These are phyloP conservation scores for Vigna radiata DNA, from an alignment of 306 rosid species.

Conservation along the genomic window DNA sequence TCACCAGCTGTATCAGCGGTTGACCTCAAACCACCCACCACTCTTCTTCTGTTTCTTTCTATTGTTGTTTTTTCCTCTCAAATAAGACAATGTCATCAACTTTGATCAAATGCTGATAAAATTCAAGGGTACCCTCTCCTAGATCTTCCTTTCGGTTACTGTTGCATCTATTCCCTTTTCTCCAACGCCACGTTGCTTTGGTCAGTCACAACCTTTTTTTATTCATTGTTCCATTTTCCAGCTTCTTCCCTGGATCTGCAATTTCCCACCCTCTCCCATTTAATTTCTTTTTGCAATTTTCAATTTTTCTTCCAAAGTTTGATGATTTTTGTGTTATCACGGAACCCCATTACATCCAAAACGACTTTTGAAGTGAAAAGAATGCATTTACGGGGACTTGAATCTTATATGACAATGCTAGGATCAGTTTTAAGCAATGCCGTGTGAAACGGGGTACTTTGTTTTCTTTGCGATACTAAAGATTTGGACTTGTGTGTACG, in stretches of 20 bases:
- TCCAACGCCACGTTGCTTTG: constrained; percentile 41
- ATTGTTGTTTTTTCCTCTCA: constrained; percentile 25
- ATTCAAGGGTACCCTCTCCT: constrained; percentile 12
- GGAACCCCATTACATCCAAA: constrained; percentile 31
- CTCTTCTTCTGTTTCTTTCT: constrained; percentile 20
- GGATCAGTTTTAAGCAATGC: constrained; percentile 33
- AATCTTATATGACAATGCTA: constrained; percentile 12
- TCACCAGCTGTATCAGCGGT: constrained; percentile 43
- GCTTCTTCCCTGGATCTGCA: constrained; percentile 49
- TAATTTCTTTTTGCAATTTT: constrained; percentile 16
- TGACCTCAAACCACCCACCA: constrained; percentile 48
- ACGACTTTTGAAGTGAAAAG: constrained; percentile 9
- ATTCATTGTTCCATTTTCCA: constrained; percentile 18
- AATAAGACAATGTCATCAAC: constrained; percentile 21
- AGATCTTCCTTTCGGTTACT: constrained; percentile 44
- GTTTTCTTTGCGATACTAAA: constrained; percentile 29
- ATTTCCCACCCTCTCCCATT: constrained; percentile 15
- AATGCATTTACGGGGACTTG: background rate
- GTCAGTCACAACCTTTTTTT: constrained; percentile 42
- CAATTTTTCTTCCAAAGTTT: constrained; percentile 42
- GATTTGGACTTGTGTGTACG: background rate
- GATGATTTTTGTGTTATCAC: constrained; percentile 14
- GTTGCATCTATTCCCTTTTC: constrained; percentile 42
- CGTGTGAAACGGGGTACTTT: constrained; percentile 29
- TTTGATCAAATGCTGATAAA: constrained; percentile 28